These are phyloP conservation scores for Schizochytrium sp. DNA, from an alignment of 108 stramenopile species.

Conservation along the genomic window DNA sequence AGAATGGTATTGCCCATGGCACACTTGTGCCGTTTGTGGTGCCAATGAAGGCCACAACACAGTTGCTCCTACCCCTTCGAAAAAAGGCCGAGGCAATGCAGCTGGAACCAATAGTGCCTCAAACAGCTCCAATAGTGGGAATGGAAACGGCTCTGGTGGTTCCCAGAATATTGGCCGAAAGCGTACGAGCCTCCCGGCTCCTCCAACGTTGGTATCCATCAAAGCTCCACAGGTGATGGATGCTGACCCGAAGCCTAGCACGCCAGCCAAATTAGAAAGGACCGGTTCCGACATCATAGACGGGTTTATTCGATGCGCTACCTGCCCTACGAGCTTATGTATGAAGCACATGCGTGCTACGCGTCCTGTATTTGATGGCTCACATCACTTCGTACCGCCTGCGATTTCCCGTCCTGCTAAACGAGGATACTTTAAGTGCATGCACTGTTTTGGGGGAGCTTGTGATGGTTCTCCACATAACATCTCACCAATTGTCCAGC, in stretches of 20 bases:
- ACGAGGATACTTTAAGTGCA: conserved; percentile 49
- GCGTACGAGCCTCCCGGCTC: background rate
- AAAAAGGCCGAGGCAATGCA: background rate
- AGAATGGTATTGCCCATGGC: conserved; percentile 43
- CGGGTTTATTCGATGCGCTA: conserved; percentile 34
- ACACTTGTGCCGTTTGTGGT: conserved; percentile 52
- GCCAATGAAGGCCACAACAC: background rate
- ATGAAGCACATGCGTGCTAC: background rate
- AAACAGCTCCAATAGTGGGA: background rate
- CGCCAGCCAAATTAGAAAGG: background rate
- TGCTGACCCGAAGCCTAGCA: background rate
- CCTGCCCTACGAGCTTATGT: conserved; percentile 42
- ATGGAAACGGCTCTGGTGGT: background rate
- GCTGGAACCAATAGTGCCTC: background rate
- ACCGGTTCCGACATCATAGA: background rate
- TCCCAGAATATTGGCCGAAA: conserved; percentile 15
- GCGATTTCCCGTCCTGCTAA: background rate
- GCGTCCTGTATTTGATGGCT: conserved; percentile 21
- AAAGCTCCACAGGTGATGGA: background rate
- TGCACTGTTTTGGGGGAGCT: conserved; percentile 26
- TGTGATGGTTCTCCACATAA: background rate
- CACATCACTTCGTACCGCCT: conserved; percentile 1
- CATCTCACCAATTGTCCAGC: background rate
- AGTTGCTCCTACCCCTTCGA: background rate
- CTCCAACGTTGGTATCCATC: background rate